Evolutionary conservation across 2,329 filamentous ascomycete genomes (phyloP), one percentile per base, ranked within the genome.

Genomic region (Calonectria naviculata): DNA sequence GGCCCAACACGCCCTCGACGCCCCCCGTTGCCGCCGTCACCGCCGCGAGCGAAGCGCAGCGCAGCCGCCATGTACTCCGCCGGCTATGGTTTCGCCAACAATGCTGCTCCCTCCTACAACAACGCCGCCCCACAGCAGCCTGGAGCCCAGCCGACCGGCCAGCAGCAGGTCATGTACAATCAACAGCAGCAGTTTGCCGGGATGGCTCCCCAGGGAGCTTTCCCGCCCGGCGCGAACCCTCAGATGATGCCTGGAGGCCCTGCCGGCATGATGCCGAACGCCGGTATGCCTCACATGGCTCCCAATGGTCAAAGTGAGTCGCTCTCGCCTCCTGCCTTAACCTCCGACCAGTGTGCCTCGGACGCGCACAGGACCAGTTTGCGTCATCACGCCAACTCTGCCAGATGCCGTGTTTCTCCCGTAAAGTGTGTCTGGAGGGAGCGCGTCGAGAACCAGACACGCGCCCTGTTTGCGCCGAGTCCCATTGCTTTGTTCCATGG

Each of bases 231-330:
- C 74, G 86, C 86, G 64, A 89, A 88, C 74, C 83, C 85, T 65
- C 83, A 88, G 81, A 89, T 91, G 87, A 89, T 89, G 85, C 83
- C 84, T 61, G 85, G 84, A 74, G 87, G 86, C 46, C 85, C 87
- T 83, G 86, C 85, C 82, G 89, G 86, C 78, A 91, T 92, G 89
- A 91, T 92, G 90, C 90, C 89, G 83, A 90, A 87, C 80, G 82
- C 88, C 76, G 87, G 83, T 79, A 89, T 91, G 88, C 86, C 86
- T 74, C 88, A 89, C 80, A 90, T 91, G 88, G 84, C 85, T 75
- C 82, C 87, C 74, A 91, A 90, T 85, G 88, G 89, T 65, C 89
- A 90, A 80, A 90, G 89, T 91, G 84, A 87, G 89, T 85, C 73
- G 42, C 74, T 76, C 73, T 72, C 74, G 77, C 75, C 73, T 78